Evolutionary conservation across 2,329 filamentous ascomycete genomes (phyloP).

Genomic region (Calycina marina): DNA sequence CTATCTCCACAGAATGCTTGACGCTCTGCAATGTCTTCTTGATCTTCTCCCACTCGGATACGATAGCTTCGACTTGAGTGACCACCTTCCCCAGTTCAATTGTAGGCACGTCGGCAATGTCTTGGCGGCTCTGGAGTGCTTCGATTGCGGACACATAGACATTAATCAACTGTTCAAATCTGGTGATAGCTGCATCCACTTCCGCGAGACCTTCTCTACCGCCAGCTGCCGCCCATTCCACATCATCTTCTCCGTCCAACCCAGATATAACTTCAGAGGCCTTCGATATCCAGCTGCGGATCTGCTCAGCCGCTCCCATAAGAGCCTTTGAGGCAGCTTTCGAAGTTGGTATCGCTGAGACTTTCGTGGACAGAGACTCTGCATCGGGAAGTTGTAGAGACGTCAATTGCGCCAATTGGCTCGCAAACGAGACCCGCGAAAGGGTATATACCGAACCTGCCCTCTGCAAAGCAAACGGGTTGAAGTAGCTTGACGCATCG

Average conservation of each 20-base stretch:
- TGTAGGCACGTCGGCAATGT: slow-evolving; percentile 57
- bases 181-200: slow-evolving; percentile 58
- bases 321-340: slow-evolving; percentile 72
- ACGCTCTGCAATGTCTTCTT: slow-evolving; percentile 62
- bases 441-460: slow-evolving; percentile 87
- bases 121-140: slow-evolving; percentile 63
- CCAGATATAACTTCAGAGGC: slow-evolving; percentile 79
- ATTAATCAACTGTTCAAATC: slow-evolving; percentile 80
- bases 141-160: slow-evolving; percentile 94
- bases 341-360: slow-evolving; percentile 73
- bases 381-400: slow-evolving; percentile 81
- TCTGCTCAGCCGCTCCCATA: slow-evolving; percentile 79
- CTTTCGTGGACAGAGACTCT: slow-evolving; percentile 65
- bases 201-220: slow-evolving; percentile 68
- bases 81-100: slow-evolving; percentile 64
- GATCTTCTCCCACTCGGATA: slow-evolving; percentile 74
- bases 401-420: slow-evolving; percentile 82
- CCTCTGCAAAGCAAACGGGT: slow-evolving; percentile 48
- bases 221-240: slow-evolving; percentile 88
- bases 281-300: slow-evolving; percentile 85
- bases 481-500: slow-evolving; percentile 40
- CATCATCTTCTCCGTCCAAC: slow-evolving; percentile 88
- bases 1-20: slow-evolving; percentile 84
- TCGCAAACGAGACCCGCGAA: slow-evolving; percentile 81
- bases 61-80: slow-evolving; percentile 75